Conservation (phyloP, 2,329 filamentous ascomycete genomes). For the Aspergillus sp. region DNA sequence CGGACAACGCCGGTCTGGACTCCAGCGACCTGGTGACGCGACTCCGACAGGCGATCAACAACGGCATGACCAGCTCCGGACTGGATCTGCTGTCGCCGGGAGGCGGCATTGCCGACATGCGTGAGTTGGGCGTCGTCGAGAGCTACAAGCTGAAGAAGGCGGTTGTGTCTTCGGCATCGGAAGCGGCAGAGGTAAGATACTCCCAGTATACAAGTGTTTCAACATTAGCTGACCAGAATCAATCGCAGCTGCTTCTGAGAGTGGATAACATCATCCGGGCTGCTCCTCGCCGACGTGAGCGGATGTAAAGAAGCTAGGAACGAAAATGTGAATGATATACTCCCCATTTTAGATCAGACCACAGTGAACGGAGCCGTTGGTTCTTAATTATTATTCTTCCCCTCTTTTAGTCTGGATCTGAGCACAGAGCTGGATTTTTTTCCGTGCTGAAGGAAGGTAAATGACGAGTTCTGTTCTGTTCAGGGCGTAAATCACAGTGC, state of each 20-base stretch:
- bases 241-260: slow-evolving; percentile 73
- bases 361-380: not conserved
- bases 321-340: not conserved
- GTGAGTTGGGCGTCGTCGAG: slow-evolving; percentile 90
- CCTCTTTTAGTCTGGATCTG: not conserved
- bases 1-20: slow-evolving; percentile 95
- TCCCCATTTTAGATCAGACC: not conserved
- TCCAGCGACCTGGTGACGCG: slow-evolving; percentile 90
- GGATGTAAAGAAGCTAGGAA: slow-evolving; percentile 54
- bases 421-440: not conserved
- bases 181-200: slow-evolving; percentile 83
- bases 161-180: slow-evolving; percentile 94
- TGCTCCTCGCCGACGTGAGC: slow-evolving; percentile 78
- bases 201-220: not conserved
- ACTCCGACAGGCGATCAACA: slow-evolving; percentile 90
- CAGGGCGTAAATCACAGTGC: slow-evolving; percentile 16
- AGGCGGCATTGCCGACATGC: slow-evolving; percentile 92
- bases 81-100: slow-evolving; percentile 86
- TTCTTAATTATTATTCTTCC: not conserved
- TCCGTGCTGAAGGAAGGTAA: slow-evolving; percentile 8
- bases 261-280: slow-evolving; percentile 98
- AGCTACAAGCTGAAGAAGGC: slow-evolving; percentile 98
- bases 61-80: slow-evolving; percentile 88
- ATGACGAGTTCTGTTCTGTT: slow-evolving; percentile 8
- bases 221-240: slow-evolving; percentile 15